These are phyloP conservation scores for Mimosa pudica DNA, from an alignment of 306 rosid genomes.

Conservation along the genomic window DNA sequence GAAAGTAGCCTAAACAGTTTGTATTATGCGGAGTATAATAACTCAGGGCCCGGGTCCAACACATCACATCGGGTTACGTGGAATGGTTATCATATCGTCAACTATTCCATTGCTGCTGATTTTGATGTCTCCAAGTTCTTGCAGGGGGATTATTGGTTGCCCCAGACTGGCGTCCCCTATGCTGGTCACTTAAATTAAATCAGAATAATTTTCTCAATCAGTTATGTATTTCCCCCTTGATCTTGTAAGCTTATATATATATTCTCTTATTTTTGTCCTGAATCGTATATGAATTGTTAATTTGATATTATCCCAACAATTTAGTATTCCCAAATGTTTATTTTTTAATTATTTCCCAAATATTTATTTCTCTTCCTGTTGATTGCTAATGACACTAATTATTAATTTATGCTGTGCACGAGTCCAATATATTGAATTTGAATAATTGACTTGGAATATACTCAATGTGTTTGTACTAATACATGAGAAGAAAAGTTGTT, in stretches of 20 bases:
- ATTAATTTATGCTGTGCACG: too few relatives aligned
- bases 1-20: slow-evolving; percentile 43
- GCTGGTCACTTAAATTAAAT: slow-evolving; percentile 22
- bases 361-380: not conserved
- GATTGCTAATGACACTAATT: too few relatives aligned
- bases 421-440: not conserved
- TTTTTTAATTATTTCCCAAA: not conserved
- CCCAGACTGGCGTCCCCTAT: slow-evolving; percentile 67
- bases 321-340: not conserved
- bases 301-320: not conserved
- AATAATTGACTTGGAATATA: not conserved
- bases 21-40: slow-evolving; percentile 72
- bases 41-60: slow-evolving; percentile 62
- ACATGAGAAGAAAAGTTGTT: not conserved
- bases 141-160: slow-evolving; percentile 64
- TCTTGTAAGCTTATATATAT: not conserved
- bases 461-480: not conserved
- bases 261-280: not conserved
- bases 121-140: slow-evolving; percentile 63
- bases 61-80: slow-evolving; percentile 58
- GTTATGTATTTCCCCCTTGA: not conserved
- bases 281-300: not conserved
- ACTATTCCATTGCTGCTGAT: slow-evolving; percentile 52
- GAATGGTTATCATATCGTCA: slow-evolving; percentile 61
- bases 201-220: not conserved